Base-by-base conservation (phyloP, 2,329 filamentous ascomycete genomes). In the Neonectria neomacrospora region DNA sequence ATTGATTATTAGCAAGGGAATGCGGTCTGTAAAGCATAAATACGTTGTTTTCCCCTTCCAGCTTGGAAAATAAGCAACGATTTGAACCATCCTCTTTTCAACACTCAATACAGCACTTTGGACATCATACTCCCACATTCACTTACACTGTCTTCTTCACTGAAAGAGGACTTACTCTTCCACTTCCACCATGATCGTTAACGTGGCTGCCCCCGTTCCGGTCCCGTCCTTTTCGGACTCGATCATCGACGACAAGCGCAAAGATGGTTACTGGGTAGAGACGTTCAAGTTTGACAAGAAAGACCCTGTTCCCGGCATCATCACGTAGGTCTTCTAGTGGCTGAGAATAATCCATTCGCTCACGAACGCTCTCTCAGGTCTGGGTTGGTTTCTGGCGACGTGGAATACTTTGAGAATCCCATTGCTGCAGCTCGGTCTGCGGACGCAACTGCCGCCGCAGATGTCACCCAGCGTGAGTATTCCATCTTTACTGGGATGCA, bases 321-420 rank as follows among this genome's bases (percentile, higher is more conserved):
- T 51, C 47, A 51, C 47, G 47, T 51, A 51, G 10, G 23, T 6
- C 10, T 22, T 5, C 37, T 34, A 14, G 16, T 26, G 45, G 45
- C 3, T 51, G 1, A 14, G 7, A 22, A 5, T 5, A n/a, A 2
- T n/a, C n/a, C 16, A 5, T n/a, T 8, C 2, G 12, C 41, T 12
- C 2, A 44, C 9, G 12, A 11, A 9, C 10, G 12, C 22, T 2
- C 3, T 5, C 18, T 22, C 20, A 51, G 47, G 5, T 51, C 47
- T 3, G 47, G 47, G 22, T n/a, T 34, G 9, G 28, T 20, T 9
- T 51, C 47, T 2, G 47, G 47, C 47, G 9, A 30, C n/a, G 18
- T 51, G 7, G 47, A 51, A 14, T 51, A n/a, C 28, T 18, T 51
- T 16, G 47, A 51, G 3, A 51, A 51, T 14, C 47, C 47, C 16